phyloP scores from a whole-genome alignment of 2,329 filamentous ascomycete species.

The Fusarium circinatum region DNA sequence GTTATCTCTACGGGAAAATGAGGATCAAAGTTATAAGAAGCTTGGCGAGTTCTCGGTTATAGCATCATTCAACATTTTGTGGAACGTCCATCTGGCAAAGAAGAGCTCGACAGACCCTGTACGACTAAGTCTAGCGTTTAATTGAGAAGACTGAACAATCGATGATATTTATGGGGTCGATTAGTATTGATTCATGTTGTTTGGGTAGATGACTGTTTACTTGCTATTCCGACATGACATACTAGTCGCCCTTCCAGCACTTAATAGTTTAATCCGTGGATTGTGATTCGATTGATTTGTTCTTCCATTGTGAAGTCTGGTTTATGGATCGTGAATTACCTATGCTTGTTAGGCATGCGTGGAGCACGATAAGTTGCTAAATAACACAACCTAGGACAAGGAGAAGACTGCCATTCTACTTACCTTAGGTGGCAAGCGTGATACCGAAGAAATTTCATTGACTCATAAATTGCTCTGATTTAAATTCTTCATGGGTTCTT shows the following conservation, averaged over 20 bases:
- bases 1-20: not conserved
- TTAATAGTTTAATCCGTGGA: not conserved
- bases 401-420: not conserved
- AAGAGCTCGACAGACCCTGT: not conserved
- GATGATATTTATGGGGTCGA: not conserved
- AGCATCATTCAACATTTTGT: not conserved
- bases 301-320: not conserved
- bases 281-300: not conserved
- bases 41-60: not conserved
- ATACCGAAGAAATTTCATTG: not conserved
- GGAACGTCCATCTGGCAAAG: not conserved
- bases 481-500: too few species aligned
- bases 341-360: not conserved
- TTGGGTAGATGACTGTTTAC: not conserved
- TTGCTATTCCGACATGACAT: not conserved
- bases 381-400: not conserved
- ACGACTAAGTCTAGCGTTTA: not conserved
- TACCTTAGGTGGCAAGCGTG: not conserved
- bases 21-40: not conserved
- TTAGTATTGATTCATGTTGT: not conserved
- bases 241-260: too few species aligned
- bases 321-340: not conserved
- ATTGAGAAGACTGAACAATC: not conserved
- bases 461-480: not conserved
- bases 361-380: not conserved